Percentiles rank a stretch among this genome's conserved stretches.
Evolutionary conservation across 768 basidiomycete genomes (phyloP).

Genomic region (Macrolepiota albuminosa): DNA sequence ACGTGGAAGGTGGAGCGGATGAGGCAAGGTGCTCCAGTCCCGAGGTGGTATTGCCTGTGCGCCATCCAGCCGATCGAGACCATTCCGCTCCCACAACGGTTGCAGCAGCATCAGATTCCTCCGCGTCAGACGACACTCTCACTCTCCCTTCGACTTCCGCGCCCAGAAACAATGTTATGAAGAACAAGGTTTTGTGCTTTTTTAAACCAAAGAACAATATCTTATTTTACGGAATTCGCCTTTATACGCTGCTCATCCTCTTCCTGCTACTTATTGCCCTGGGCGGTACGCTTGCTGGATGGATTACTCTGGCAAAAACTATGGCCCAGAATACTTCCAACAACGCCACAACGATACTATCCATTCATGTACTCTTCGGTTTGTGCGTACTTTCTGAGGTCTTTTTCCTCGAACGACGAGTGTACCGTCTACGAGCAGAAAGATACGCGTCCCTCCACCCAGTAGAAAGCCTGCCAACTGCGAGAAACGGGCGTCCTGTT

Average conservation of each 20-base stretch:
- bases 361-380: conserved; percentile 61
- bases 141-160: conserved; percentile 16
- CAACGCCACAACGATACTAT: conserved; percentile 33
- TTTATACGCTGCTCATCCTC: conserved; percentile 39
- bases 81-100: conserved; percentile 12
- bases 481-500: conserved; percentile 21
- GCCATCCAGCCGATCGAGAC: conserved; percentile 46
- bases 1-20: conserved; percentile 34
- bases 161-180: conserved; percentile 20
- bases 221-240: conserved; percentile 38
- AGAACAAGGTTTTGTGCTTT: conserved; percentile 32
- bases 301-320: conserved; percentile 40
- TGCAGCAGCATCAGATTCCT: conserved; percentile 11
- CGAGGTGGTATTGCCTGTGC: conserved; percentile 30
- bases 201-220: conserved; percentile 34
- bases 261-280: conserved; percentile 36
- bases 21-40: conserved; percentile 14
- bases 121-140: conserved; percentile 12
- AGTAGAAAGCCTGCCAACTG: conserved; percentile 47
- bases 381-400: conserved; percentile 47
- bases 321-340: conserved; percentile 6
- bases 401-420: conserved; percentile 57
- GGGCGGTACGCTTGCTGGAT: conserved; percentile 47
- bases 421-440: conserved; percentile 66
- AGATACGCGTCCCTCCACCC: conserved; percentile 56